Percentiles rank a stretch among this genome's conserved stretches.
These are phyloP conservation scores for Clarireedia hainanense DNA, from an alignment of 2,329 filamentous ascomycete genomes.

Conservation along the genomic window DNA sequence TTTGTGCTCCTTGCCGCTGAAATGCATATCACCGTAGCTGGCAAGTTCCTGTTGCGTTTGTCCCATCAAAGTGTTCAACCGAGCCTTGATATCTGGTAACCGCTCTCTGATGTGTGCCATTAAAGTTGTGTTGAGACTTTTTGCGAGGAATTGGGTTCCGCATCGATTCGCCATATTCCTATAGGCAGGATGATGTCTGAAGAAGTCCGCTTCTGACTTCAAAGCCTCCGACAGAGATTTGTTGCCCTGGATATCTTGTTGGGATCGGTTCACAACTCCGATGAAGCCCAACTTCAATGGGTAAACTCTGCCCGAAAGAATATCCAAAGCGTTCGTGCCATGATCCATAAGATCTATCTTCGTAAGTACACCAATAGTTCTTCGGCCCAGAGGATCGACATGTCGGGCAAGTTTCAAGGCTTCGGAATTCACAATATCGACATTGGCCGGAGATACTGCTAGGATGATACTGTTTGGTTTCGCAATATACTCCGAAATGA, in stretches of 20 bases:
- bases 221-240: constrained; percentile 92
- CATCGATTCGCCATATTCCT: constrained; percentile 91
- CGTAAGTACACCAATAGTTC: constrained; percentile 94
- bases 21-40: constrained; percentile 96
- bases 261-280: constrained; percentile 93
- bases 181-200: constrained; percentile 94
- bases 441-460: constrained; percentile 93
- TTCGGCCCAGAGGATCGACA: constrained; percentile 87
- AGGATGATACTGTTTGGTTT: constrained; percentile 98
- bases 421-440: constrained; percentile 97
- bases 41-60: constrained; percentile 98
- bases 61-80: constrained; percentile 97
- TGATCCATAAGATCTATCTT: constrained; percentile 99
- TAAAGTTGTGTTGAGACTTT: constrained; percentile 87
- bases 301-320: constrained; percentile 94
- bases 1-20: constrained; percentile 92
- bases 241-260: constrained; percentile 94
- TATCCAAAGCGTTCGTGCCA: constrained; percentile 94
- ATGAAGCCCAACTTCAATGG: constrained; percentile 96
- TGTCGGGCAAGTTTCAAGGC: constrained; percentile 92
- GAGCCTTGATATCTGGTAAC: constrained; percentile 94
- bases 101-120: constrained; percentile 96
- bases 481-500: constrained; percentile 96
- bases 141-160: constrained; percentile 89
- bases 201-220: constrained; percentile 86